phyloP scores from a whole-genome alignment of 73 alveolate genomes.

The Paramecium sexaurelia region DNA sequence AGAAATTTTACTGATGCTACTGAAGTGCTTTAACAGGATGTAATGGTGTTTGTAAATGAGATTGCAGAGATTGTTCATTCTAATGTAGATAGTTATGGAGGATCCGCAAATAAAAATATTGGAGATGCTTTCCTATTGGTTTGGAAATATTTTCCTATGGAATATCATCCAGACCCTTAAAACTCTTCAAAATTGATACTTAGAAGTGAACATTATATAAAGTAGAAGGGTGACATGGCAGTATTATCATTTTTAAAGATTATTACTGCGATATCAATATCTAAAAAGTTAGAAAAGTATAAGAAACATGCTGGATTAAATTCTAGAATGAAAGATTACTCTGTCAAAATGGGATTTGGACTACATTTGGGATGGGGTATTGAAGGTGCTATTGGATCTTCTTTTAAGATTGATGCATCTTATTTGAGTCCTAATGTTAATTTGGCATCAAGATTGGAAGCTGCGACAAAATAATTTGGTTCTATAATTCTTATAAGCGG shows the following conservation, averaged over 20 bases:
- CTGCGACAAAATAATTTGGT: constrained; percentile 92
- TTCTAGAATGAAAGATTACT: constrained; percentile 79
- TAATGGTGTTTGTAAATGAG: constrained; percentile 97
- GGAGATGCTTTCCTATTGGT: constrained; percentile 98
- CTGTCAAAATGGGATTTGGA: constrained; percentile 95
- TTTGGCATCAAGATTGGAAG: constrained; percentile 96
- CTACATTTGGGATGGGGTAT: constrained; percentile 96
- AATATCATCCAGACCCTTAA: constrained; percentile 74
- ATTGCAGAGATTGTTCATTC: constrained; percentile 96
- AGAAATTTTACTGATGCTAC: constrained; percentile 97
- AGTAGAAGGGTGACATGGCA: constrained; percentile 77
- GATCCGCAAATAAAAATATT: constrained; percentile 96
- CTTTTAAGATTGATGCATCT: constrained; percentile 94
- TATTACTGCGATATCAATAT: constrained; percentile 75
- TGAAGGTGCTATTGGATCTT: constrained; percentile 96
- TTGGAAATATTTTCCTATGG: constrained; percentile 90
- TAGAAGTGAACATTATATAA: constrained; percentile 35
- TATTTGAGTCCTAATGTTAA: constrained; percentile 94
- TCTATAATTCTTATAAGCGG: constrained; percentile 75
- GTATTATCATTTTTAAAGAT: constrained; percentile 77
- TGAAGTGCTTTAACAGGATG: constrained; percentile 93
- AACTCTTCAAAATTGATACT: constrained; percentile 71
- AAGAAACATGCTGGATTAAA: constrained; percentile 75
- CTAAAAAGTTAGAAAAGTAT: constrained; percentile 80
- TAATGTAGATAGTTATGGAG: constrained; percentile 85